phyloP scores from a whole-genome alignment of 176 grass and related monocot genomes.

The Secale cereale region DNA sequence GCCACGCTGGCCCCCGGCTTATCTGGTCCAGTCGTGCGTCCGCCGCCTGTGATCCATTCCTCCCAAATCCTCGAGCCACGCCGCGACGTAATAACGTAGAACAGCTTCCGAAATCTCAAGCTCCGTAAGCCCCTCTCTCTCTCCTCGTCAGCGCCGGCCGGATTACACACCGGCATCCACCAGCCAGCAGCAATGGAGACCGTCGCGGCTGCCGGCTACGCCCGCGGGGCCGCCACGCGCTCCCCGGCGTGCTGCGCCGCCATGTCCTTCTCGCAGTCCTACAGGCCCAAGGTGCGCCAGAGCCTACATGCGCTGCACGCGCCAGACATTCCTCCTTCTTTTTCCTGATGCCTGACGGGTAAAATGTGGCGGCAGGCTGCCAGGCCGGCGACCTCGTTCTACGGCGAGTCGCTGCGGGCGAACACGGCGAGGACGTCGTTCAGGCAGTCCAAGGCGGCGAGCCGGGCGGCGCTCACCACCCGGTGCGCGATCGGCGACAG shows the following conservation, averaged over 20 bases:
- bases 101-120: neutral
- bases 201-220: slow-evolving; percentile 58
- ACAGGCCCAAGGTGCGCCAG: slow-evolving; percentile 38
- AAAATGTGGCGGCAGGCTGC: slow-evolving; percentile 11
- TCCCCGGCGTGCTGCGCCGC: slow-evolving; percentile 44
- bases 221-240: slow-evolving; percentile 41
- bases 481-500: slow-evolving; percentile 91
- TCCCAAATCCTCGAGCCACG: neutral
- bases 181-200: slow-evolving; percentile 59
- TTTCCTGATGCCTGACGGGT: neutral
- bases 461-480: slow-evolving; percentile 46
- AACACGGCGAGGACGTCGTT: slow-evolving; percentile 32
- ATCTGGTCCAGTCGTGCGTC: slow-evolving; percentile 38
- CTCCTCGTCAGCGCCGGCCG: neutral
- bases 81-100: neutral
- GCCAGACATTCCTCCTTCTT: neutral
- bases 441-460: slow-evolving; percentile 37
- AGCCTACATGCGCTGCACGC: too few relatives aligned
- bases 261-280: slow-evolving; percentile 61
- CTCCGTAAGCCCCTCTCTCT: neutral
- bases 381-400: slow-evolving; percentile 48
- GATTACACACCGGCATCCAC: neutral
- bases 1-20: slow-evolving; percentile 31
- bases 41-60: slow-evolving; percentile 28
- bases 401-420: slow-evolving; percentile 61